These are phyloP conservation scores for Melanogaster broomeanus DNA, from an alignment of 768 basidiomycete genomes.

Conservation along the genomic window DNA sequence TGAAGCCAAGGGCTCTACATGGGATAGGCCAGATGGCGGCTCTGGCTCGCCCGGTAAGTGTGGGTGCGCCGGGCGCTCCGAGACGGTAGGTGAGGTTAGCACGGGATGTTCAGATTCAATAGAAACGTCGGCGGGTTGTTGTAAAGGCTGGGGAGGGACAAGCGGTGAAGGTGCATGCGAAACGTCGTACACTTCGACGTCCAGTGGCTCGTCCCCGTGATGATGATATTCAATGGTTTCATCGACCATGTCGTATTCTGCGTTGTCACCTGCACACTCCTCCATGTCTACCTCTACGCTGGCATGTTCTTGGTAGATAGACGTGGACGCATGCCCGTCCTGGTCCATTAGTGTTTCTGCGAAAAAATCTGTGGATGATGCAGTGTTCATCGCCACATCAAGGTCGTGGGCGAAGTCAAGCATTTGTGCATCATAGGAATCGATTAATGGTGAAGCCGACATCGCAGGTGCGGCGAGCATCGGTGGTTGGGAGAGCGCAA, in stretches of 20 bases:
- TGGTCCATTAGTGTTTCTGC: slow-evolving; percentile 62
- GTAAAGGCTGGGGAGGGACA: slow-evolving; percentile 11
- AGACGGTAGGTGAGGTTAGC: background rate
- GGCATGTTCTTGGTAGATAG: slow-evolving; percentile 32
- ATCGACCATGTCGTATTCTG: slow-evolving; percentile 49
- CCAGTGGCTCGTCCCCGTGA: slow-evolving; percentile 31
- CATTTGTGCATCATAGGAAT: slow-evolving; percentile 66
- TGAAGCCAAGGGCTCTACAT: slow-evolving; percentile 15
- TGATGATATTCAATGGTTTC: slow-evolving; percentile 30
- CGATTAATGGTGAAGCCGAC: slow-evolving; percentile 37
- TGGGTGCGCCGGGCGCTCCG: slow-evolving; percentile 8
- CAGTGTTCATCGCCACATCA: slow-evolving; percentile 60
- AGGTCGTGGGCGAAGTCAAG: slow-evolving; percentile 55
- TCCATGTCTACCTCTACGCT: slow-evolving; percentile 73
- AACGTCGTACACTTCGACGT: slow-evolving; percentile 44
- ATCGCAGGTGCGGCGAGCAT: slow-evolving; percentile 16
- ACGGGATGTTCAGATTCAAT: slow-evolving; percentile 16
- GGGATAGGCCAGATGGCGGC: slow-evolving; percentile 11
- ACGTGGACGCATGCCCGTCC: slow-evolving; percentile 38
- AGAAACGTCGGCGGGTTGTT: slow-evolving; percentile 13
- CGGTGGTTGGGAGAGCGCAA: slow-evolving; percentile 12
- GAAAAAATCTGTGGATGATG: slow-evolving; percentile 47
- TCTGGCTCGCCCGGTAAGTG: slow-evolving; percentile 6
- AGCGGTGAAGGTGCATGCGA: slow-evolving; percentile 35
- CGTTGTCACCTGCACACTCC: slow-evolving; percentile 44